Evolutionary conservation across 1,284 basidiomycete species (phyloP).

Genomic region (Papiliotrema flavescens): DNA sequence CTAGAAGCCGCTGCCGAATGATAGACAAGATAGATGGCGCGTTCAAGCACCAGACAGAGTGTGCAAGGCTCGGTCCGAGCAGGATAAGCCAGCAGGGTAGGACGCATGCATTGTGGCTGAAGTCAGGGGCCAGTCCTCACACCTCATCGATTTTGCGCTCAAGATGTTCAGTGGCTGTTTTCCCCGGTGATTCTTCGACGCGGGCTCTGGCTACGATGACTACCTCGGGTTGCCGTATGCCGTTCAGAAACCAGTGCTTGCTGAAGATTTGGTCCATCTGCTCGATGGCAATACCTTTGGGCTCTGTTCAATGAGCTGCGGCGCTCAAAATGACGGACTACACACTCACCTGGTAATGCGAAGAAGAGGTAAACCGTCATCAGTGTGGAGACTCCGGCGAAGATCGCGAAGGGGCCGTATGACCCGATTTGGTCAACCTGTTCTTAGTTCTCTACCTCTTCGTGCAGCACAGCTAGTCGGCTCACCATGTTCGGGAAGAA

Average conservation of each 20-base stretch:
- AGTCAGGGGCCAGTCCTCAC: too few species aligned
- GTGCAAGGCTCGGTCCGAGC: too few species aligned
- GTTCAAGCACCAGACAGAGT: too few species aligned
- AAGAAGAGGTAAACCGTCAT: conserved; percentile 4
- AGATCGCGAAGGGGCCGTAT: conserved; percentile 7
- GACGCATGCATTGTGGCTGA: too few species aligned
- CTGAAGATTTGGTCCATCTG: conserved; percentile 6
- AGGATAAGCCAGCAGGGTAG: too few species aligned
- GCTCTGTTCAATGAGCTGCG: not conserved
- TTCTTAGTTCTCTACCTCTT: not conserved
- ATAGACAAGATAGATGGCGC: too few species aligned
- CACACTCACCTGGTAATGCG: not conserved
- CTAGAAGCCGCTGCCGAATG: too few species aligned
- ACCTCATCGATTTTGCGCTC: too few species aligned
- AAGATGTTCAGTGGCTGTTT: too few species aligned
- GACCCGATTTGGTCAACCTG: conserved; percentile 4
- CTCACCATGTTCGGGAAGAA: conserved; percentile 16
- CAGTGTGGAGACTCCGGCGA: conserved; percentile 1
- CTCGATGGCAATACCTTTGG: conserved; percentile 5
- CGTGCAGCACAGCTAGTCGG: too few species aligned
- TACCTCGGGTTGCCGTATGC: not conserved
- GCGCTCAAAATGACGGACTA: not conserved
- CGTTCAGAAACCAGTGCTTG: conserved; percentile 4
- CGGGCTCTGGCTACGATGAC: too few species aligned
- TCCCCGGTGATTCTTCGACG: too few species aligned